Base-by-base conservation (phyloP, 495 filamentous ascomycete genomes). In the Melanomma pulvis-pyrius region DNA sequence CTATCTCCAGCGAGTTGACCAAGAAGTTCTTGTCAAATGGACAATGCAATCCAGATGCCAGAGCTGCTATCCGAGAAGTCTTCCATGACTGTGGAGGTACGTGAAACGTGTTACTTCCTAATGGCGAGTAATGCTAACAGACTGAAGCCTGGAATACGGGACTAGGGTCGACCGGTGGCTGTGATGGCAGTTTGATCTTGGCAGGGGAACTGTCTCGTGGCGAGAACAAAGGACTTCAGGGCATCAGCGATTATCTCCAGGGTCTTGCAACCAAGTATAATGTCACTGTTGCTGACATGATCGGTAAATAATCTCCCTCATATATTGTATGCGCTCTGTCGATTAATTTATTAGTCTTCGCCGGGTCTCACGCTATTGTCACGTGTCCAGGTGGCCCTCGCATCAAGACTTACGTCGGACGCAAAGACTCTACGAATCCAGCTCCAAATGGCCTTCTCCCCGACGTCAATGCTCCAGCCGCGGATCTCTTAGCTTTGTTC, bases 221-320 rank as follows among this genome's bases (percentile, higher is more conserved):
- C 4, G 73, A 76, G 26, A 76, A 75, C 61, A 71, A 74, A 46
- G 73, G 73, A 30, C 71, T 76, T 17, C 61, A 69, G 44, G 53
- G 34, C 19, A 75, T 76, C 48, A 34, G 57, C 19, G 53, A 32
- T 19, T 66, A 65, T 32, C 44, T 76, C 1, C 21, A 50, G 7
- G 49, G 55, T 9, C 29, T 75, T 11, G 49, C 64, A 11, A 21
- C 26, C 11, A 61, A 60, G 21, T 69, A 63, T 32, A 47, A 44
- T 5, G 72, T 75, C 44, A 41, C 60, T 19, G 67, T 68, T 51
- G 74, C 71, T 5, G 74, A 74, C 55, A 60, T 74, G 57, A 64
- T 76, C 25, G 60, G 59, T 61, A 15, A n/a, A 47, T 50, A 11
- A 4, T 28, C 1, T 19, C 19, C 2, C 8, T 13, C 39, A 17